These are phyloP conservation scores for Heritiera littoralis DNA, from an alignment of 345 rosid species.

Conservation along the genomic window DNA sequence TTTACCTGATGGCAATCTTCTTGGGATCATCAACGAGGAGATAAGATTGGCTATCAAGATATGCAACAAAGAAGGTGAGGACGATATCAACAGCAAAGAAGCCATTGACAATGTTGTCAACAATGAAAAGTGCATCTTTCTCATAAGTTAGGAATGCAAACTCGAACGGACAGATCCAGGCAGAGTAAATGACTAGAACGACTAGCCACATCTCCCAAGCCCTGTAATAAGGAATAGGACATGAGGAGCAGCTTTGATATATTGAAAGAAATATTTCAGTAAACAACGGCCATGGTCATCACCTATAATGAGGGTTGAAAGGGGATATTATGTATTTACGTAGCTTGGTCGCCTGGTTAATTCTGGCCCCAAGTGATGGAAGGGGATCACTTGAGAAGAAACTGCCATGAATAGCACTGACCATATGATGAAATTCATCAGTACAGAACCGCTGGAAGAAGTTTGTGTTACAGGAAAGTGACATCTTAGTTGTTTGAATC, in stretches of 20 bases:
- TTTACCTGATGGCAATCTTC: conserved; percentile 82
- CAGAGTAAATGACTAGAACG: conserved; percentile 82
- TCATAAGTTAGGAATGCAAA: conserved; percentile 71
- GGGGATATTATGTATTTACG: conserved; percentile 80
- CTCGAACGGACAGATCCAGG: conserved; percentile 94
- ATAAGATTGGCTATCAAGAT: conserved; percentile 74
- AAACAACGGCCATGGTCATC: conserved; percentile 21
- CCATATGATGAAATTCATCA: conserved; percentile 53
- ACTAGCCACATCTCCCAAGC: conserved; percentile 96
- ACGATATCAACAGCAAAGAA: conserved; percentile 88
- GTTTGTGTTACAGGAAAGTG: conserved; percentile 48
- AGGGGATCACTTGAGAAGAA: conserved; percentile 81
- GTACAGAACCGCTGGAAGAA: conserved; percentile 82
- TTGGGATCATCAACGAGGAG: conserved; percentile 83
- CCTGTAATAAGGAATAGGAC: conserved; percentile 59
- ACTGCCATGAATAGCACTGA: conserved; percentile 47
- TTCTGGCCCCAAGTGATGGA: conserved; percentile 93
- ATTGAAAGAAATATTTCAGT: conserved; percentile 21
- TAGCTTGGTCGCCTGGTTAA: conserved; percentile 79
- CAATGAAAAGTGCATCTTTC: conserved; percentile 62
- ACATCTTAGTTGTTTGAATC: conserved; percentile 44
- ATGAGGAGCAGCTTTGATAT: conserved; percentile 33
- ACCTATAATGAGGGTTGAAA: conserved; percentile 75
- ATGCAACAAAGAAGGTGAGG: conserved; percentile 96
- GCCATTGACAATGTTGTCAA: conserved; percentile 80